Evolutionary conservation across 176 grass and related monocot species (phyloP).

Genomic region (Raddia guianensis): DNA sequence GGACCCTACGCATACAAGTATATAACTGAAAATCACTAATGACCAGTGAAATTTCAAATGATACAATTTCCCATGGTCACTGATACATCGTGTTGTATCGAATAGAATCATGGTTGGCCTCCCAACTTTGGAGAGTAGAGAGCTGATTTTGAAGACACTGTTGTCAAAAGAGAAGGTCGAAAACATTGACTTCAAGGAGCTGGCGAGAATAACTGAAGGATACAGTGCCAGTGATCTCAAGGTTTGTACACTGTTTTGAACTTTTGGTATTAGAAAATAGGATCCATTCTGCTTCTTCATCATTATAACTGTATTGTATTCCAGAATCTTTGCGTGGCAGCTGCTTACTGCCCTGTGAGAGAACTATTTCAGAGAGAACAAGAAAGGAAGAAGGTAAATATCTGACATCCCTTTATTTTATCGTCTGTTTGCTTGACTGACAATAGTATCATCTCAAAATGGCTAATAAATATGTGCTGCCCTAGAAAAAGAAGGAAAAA

Average conservation of each 20-base stretch:
- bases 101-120: constrained; percentile 90
- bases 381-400: constrained; percentile 57
- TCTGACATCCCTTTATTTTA: neutral
- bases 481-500: constrained; percentile 50
- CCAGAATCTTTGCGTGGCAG: constrained; percentile 76
- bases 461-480: constrained; percentile 14
- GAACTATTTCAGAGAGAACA: constrained; percentile 80
- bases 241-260: constrained; percentile 52
- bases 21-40: no score
- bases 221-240: constrained; percentile 92
- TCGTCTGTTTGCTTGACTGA: constrained; percentile 13
- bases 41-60: no score
- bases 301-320: neutral
- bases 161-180: constrained; percentile 73
- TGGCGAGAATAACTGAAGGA: constrained; percentile 78
- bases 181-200: constrained; percentile 75
- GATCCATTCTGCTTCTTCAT: constrained; percentile 17
- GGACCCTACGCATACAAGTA: no score
- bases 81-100: constrained; percentile 26
- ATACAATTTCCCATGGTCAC: no score
- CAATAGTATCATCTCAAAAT: constrained; percentile 10
- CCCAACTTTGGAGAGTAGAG: constrained; percentile 73
- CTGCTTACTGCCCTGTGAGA: constrained; percentile 78
- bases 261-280: neutral
- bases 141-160: constrained; percentile 69